Base-by-base conservation (phyloP, 768 basidiomycete genomes). In the Trametes cingulata region DNA sequence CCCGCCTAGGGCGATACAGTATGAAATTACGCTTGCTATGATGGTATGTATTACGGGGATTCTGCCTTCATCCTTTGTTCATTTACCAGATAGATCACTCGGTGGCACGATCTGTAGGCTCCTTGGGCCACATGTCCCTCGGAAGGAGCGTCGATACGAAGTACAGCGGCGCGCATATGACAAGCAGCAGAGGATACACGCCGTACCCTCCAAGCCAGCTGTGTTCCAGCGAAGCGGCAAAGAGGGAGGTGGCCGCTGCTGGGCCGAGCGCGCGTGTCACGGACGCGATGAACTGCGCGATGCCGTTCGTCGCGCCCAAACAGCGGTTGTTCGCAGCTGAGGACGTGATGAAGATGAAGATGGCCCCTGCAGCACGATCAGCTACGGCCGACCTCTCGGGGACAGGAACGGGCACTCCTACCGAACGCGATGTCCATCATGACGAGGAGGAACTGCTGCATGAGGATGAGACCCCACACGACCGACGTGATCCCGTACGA, bases 271-370 rank as follows among this genome's bases (percentile, higher is more conserved):
- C 74, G 25, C 85, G 76, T 65, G 78, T 71, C 6, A 76, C 72
- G 1, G 80, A 82, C 7, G 76, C 75, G 10, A 78, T 66, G 69
- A 83, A 80, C 68, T 88, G 85, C 5, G 78, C 83, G 36, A 85
- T 61, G 1, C 85, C 83, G 63, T 84, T 85, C 22, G 77, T 76
- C 7, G 82, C 76, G 4, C 82, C 85, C 10, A 88, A 73, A 6
- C 79, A 68, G 3, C 66, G 56, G 47, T 62, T 66, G 41, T 65
- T 70, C 20, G 72, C 69, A 13, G 71, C 64, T 2, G 74, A 56
- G 6, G 73, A 59, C 20, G 67, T 65, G 57, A 76, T 55, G 59
- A 65, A 75, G 55, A 76, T 67, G 56, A 74, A 74, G 24, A 72
- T 65, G 49, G 65, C 15, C 53, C 72, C 70, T 60, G 40, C 6